A percentile compares a stretch with the other conserved stretches of the same genome.
phyloP scores from a whole-genome alignment of 108 stramenopile genomes.

The Schizochytrium sp. region DNA sequence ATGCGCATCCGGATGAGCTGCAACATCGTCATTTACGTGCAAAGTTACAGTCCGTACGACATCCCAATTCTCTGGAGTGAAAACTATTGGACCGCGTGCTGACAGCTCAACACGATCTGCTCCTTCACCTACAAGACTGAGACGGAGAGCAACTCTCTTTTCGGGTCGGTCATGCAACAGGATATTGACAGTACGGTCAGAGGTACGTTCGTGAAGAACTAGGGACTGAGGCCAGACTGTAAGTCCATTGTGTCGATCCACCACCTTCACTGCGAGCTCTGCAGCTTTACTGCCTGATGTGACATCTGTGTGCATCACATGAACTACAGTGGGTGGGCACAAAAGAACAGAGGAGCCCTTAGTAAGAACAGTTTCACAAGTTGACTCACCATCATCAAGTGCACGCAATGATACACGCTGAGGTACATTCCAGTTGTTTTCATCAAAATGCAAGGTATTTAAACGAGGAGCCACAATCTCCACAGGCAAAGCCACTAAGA shows the following conservation, averaged over 20 bases:
- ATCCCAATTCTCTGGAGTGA: slow-evolving; percentile 56
- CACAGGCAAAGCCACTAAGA: not conserved
- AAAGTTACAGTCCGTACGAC: slow-evolving; percentile 16
- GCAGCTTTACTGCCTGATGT: not conserved
- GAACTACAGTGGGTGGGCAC: not conserved
- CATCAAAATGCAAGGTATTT: slow-evolving; percentile 16
- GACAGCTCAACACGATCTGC: slow-evolving; percentile 21
- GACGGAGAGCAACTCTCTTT: not conserved
- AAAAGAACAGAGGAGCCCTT: slow-evolving; percentile 8
- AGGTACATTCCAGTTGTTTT: slow-evolving; percentile 39
- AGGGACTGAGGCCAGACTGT: slow-evolving; percentile 4
- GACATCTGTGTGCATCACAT: slow-evolving; percentile 25
- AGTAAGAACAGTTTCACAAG: not conserved
- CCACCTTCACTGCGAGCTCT: slow-evolving; percentile 2
- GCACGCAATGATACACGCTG: slow-evolving; percentile 28
- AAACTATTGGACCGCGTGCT: slow-evolving; percentile 20
- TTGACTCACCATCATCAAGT: not conserved
- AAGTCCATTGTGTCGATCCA: not conserved
- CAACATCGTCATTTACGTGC: not conserved
- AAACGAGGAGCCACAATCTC: not conserved
- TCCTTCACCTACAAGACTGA: not conserved
- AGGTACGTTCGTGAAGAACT: not conserved
- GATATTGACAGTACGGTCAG: not conserved
- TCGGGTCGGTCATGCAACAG: not conserved
- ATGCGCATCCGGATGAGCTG: slow-evolving; percentile 15